Base-by-base conservation (phyloP, 495 filamentous ascomycete genomes). In the Trichodelitschia bisporula region DNA sequence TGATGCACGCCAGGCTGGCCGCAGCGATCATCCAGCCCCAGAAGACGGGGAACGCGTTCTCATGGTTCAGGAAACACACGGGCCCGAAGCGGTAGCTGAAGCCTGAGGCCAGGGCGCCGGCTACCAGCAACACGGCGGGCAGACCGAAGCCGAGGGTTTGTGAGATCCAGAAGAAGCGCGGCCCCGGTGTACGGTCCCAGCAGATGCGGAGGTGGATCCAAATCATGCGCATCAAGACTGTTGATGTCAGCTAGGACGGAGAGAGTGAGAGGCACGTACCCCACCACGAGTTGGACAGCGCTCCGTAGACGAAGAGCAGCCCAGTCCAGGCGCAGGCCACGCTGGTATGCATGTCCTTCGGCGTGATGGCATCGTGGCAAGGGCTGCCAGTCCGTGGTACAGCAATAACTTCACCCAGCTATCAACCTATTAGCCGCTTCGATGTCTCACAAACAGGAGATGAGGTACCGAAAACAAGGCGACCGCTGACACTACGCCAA, bases 131-230 rank as follows among this genome's bases (percentile, higher is more conserved):
- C 19, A 43, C 28, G 17, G 37, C 18, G 3, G 49, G 41, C 0
- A 50, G 12, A 16, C 42, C 26, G n/a, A 32, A 34, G 19, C 48
- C 48, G 30, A 39, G 30, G 14, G 36, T 12, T 19, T 48, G 40
- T 17, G 36, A 35, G 28, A 36, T 33, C 33, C 36, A 49, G 18
- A 41, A 37, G 42, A 42, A 54, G 14, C 13, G 14, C 9, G 32
- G 8, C 16, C 44, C 45, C 17, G 38, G 48, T 16, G 45, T 35
- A 8, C 36, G 15, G 38, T 51, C 47, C 49, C 49, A 52, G 41
- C 47, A 44, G 26, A 54, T 43, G 24, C 47, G 42, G n/a, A 52
- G 37, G 26, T 51, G 47, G 4, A 49, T 45, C 46, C 44, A 52
- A 14, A 50, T 29, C 24, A 40, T 40, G 32, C 48, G 48, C 26